phyloP scores from a whole-genome alignment of 2,329 filamentous ascomycete species.

The Aspergillus niger region DNA sequence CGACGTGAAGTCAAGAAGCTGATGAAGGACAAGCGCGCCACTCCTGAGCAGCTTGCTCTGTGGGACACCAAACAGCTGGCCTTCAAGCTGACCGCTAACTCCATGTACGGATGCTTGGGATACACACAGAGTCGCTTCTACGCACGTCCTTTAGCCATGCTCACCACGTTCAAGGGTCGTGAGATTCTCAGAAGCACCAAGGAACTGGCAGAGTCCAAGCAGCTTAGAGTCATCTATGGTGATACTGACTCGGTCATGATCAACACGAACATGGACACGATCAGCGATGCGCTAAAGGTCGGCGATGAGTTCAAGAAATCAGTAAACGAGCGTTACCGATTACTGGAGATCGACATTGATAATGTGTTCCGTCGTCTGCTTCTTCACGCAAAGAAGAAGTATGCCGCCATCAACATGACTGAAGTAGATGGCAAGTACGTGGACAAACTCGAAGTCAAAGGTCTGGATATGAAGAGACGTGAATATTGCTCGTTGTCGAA shows the following conservation, averaged over 20 bases:
- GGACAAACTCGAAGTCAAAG: conserved; percentile 97
- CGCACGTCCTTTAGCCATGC: conserved; percentile 87
- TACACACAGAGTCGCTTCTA: conserved; percentile 98
- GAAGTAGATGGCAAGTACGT: conserved; percentile 86
- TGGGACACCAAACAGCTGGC: conserved; percentile 99
- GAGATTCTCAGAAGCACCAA: conserved; percentile 97
- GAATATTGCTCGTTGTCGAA: conserved; percentile 96
- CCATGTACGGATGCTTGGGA: conserved; percentile 98
- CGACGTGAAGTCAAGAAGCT: conserved; percentile 90
- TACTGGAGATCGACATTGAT: conserved; percentile 97
- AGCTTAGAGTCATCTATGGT: conserved; percentile 94
- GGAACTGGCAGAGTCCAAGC: conserved; percentile 86
- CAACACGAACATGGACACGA: conserved; percentile 94
- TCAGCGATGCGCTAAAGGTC: conserved; percentile 85
- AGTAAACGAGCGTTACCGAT: conserved; percentile 89
- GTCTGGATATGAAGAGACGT: conserved; percentile 94
- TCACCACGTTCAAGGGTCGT: conserved; percentile 95
- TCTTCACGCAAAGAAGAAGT: conserved; percentile 98
- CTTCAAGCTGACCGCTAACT: conserved; percentile 95
- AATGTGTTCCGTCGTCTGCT: conserved; percentile 93
- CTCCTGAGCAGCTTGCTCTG: conserved; percentile 80
- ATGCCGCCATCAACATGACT: conserved; percentile 91
- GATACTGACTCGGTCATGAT: conserved; percentile 99
- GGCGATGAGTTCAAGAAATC: conserved; percentile 92
- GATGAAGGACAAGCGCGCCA: conserved; percentile 93